A percentile compares a stretch with the other conserved stretches of the same genome.
Conservation (phyloP, 1,284 basidiomycete genomes). For the Laetiporus sulphureus region DNA sequence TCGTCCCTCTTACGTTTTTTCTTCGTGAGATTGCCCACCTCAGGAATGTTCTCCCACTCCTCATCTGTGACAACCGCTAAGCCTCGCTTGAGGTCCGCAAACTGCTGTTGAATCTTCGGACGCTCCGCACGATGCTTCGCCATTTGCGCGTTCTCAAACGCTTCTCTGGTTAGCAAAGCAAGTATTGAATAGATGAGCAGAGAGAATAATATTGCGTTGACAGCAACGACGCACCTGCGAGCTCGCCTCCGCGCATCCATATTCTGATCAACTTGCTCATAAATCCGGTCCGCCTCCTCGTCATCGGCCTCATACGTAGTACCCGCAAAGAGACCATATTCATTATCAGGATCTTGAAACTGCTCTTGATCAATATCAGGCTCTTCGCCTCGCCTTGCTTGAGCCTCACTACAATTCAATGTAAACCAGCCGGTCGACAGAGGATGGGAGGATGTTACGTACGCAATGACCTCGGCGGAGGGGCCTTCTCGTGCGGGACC, state of each 20-base stretch:
- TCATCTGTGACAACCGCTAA: conserved; percentile 81
- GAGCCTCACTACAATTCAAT: conserved; percentile 54
- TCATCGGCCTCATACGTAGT: conserved; percentile 97
- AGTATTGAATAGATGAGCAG: neutral
- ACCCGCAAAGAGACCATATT: conserved; percentile 92
- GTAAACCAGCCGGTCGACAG: neutral
- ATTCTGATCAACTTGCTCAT: conserved; percentile 82
- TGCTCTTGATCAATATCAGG: conserved; percentile 82
- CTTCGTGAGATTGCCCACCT: conserved; percentile 92
- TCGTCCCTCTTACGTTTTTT: conserved; percentile 88
- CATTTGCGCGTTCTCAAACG: conserved; percentile 66
- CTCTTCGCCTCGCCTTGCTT: conserved; percentile 81
- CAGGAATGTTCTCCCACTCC: conserved; percentile 94
- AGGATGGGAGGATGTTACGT: conserved; percentile 24
- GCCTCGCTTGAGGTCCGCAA: conserved; percentile 91
- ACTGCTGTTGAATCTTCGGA: conserved; percentile 90
- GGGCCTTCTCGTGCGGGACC: conserved; percentile 95
- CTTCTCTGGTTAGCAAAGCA: conserved; percentile 45
- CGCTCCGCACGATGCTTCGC: conserved; percentile 71
- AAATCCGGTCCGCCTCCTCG: conserved; percentile 95
- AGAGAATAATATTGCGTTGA: conserved; percentile 13
- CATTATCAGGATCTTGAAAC: conserved; percentile 96
- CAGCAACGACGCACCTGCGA: conserved; percentile 57
- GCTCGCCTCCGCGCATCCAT: conserved; percentile 85
- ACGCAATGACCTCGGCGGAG: conserved; percentile 84